Evolutionary conservation across 805 yeast species (phyloP).

Genomic region (Monosporozyma unispora): DNA sequence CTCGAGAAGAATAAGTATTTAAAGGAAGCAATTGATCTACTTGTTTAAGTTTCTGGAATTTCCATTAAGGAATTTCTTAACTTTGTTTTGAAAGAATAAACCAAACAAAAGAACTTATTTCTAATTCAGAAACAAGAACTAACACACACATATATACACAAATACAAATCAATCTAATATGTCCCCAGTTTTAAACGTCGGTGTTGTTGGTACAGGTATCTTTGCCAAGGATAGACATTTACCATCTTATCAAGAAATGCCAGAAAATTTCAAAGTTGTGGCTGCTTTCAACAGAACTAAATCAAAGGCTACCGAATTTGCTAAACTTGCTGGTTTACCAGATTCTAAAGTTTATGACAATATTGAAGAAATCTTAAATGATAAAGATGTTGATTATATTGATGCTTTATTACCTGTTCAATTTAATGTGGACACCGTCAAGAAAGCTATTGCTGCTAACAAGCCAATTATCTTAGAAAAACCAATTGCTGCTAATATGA

Average conservation of each 20-base stretch:
- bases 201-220: slow-evolving; percentile 75
- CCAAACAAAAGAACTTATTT: not conserved
- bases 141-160: not conserved
- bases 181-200: slow-evolving; percentile 39
- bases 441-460: slow-evolving; percentile 58
- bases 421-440: slow-evolving; percentile 57
- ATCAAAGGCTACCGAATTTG: slow-evolving; percentile 75
- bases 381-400: slow-evolving; percentile 60
- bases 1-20: not conserved
- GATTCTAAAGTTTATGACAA: slow-evolving; percentile 45
- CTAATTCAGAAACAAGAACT: not conserved
- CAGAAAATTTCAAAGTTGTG: slow-evolving; percentile 44
- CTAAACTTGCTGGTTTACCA: slow-evolving; percentile 47
- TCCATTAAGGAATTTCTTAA: too few species aligned
- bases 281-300: slow-evolving; percentile 80
- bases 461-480: slow-evolving; percentile 83
- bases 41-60: too few species aligned
- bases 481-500: slow-evolving; percentile 82
- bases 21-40: not conserved
- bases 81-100: not conserved
- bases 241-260: slow-evolving; percentile 53
- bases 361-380: slow-evolving; percentile 56
- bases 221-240: slow-evolving; percentile 80
- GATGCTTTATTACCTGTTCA: slow-evolving; percentile 91
- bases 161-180: not conserved